phyloP scores from a whole-genome alignment of 2,329 filamentous ascomycete genomes.

The Orbilia blumenaviensis region DNA sequence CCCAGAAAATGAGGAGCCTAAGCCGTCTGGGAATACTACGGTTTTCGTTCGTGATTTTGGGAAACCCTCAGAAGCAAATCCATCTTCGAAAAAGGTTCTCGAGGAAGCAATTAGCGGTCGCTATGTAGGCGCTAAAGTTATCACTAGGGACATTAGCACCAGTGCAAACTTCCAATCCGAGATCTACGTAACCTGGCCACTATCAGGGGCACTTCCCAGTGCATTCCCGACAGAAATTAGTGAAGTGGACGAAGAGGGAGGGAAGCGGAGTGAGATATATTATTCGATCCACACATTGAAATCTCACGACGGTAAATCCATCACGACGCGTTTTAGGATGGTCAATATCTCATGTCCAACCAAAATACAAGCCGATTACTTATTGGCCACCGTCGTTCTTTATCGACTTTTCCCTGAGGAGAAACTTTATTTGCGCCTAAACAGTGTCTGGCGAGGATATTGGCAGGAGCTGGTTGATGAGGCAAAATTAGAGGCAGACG shows the following conservation, averaged over 20 bases:
- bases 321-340: constrained; percentile 47
- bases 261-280: constrained; percentile 9
- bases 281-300: constrained; percentile 38
- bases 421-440: constrained; percentile 80
- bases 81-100: constrained; percentile 55
- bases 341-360: constrained; percentile 60
- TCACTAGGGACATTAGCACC: constrained; percentile 32
- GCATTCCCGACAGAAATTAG: constrained; percentile 32
- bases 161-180: constrained; percentile 29
- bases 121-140: constrained; percentile 31
- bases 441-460: constrained; percentile 81
- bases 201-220: constrained; percentile 17
- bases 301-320: constrained; percentile 25
- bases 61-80: constrained; percentile 53
- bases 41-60: constrained; percentile 40
- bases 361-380: constrained; percentile 83
- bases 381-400: constrained; percentile 80
- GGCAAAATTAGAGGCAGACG: constrained; percentile 68
- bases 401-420: constrained; percentile 91
- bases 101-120: constrained; percentile 56
- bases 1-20: not conserved
- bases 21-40: not conserved
- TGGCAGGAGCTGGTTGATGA: constrained; percentile 80
- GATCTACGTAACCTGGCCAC: constrained; percentile 44
- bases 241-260: constrained; percentile 25